Conservation (phyloP, 2,329 filamentous ascomycete species). For the Cercospora janseana region DNA sequence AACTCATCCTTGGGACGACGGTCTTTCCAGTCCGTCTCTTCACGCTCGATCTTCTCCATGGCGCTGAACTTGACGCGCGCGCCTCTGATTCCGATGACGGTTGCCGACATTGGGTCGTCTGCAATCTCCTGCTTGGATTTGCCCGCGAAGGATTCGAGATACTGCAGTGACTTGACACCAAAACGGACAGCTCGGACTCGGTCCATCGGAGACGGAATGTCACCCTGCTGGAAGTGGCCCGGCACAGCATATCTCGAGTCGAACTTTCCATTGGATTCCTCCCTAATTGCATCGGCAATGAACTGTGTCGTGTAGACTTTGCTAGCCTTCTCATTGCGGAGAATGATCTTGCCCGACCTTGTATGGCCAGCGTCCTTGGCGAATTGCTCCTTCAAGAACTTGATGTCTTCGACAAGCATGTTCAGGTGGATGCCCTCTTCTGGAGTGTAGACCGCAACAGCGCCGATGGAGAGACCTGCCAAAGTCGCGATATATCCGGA, state of each 20-base stretch:
- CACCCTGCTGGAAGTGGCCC: slow-evolving; percentile 91
- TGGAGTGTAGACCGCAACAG: slow-evolving; percentile 90
- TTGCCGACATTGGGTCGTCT: slow-evolving; percentile 68
- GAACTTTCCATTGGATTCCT: slow-evolving; percentile 87
- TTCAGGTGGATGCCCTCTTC: slow-evolving; percentile 93
- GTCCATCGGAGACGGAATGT: slow-evolving; percentile 92
- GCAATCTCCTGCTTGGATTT: slow-evolving; percentile 66
- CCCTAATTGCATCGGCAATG: slow-evolving; percentile 91
- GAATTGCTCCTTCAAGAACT: slow-evolving; percentile 83
- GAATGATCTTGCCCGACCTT: slow-evolving; percentile 85
- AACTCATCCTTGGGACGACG: slow-evolving; percentile 78
- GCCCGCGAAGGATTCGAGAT: slow-evolving; percentile 74
- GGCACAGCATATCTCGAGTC: slow-evolving; percentile 89
- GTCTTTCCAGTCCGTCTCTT: slow-evolving; percentile 90
- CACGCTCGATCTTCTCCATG: slow-evolving; percentile 75
- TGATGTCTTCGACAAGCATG: slow-evolving; percentile 88
- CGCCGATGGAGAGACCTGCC: slow-evolving; percentile 86
- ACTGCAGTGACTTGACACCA: slow-evolving; percentile 90
- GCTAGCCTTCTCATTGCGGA: slow-evolving; percentile 95
- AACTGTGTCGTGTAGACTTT: slow-evolving; percentile 88
- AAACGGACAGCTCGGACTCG: slow-evolving; percentile 86
- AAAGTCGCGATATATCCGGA: slow-evolving; percentile 93
- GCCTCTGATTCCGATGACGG: slow-evolving; percentile 89
- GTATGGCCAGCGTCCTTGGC: slow-evolving; percentile 80
- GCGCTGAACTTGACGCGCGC: slow-evolving; percentile 84